Evolutionary conservation across 2,329 filamentous ascomycete species (phyloP), one percentile per base, ranked within the genome.

Genomic region (Pleurostoma richardsiae): DNA sequence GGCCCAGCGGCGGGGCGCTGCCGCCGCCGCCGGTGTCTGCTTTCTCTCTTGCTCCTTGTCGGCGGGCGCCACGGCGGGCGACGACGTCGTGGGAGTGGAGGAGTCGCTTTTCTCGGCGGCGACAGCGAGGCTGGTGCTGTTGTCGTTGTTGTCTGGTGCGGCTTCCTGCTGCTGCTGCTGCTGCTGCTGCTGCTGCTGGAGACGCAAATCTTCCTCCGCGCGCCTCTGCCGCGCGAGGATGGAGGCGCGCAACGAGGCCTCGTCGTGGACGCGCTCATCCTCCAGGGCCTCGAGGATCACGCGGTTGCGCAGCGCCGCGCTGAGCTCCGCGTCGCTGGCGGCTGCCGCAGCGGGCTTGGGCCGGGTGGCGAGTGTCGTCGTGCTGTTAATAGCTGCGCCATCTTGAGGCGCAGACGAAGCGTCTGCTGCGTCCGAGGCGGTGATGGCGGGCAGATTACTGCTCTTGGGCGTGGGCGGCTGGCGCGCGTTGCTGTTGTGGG

Each of bases 261-360:
- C 82, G 52, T 88, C 84, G 29, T 80, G 76, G 2, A 86, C 82
- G 19, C 82, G 70, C 49, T 88, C 84, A 55, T 88, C 83, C 33
- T 79, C 77, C 2, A 88, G 65, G 1, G 84, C 82, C 48, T 86
- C 83, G 45, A 85, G 71, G 39, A 88, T 81, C 30, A 80, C 82
- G 61, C 85, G 80, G 53, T 83, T 77, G 46, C 77, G 76, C 58
- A 82, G 73, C 29, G 78, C 72, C 3, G 76, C 69, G 69, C 74
- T 55, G 76, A 71, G n/a, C 60, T 54, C 10, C 61, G 56, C 42
- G 59, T 59, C 40, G 8, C 28, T 42, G 3, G 45, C 38, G 4
- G 43, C 44, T 11, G 42, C 33, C 29, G 33, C 28, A 30, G 11
- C 43, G 30, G 31, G 31, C 26, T 10, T 7, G 10, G 27, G 33